phyloP scores from a whole-genome alignment of 1,284 basidiomycete genomes.

The Sanghuangporus sanghuang region DNA sequence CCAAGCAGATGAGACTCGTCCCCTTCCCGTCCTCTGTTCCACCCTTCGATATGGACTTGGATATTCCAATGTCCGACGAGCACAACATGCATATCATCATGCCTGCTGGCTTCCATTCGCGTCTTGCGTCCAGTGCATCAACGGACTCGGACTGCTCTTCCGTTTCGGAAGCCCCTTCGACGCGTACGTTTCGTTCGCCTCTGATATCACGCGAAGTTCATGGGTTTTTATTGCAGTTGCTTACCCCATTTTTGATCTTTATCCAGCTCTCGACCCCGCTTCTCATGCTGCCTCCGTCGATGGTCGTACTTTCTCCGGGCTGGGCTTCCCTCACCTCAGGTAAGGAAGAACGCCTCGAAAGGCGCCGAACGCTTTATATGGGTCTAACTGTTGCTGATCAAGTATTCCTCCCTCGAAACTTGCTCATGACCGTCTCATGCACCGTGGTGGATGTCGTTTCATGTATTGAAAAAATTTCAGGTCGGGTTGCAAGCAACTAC shows the following conservation, averaged over 20 bases:
- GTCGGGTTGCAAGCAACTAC: slow-evolving; percentile 69
- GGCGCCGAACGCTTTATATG: not conserved
- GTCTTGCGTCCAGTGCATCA: slow-evolving; percentile 61
- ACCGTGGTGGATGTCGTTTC: slow-evolving; percentile 10
- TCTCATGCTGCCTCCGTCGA: slow-evolving; percentile 34
- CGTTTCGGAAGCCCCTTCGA: slow-evolving; percentile 31
- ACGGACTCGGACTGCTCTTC: slow-evolving; percentile 42
- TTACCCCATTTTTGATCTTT: slow-evolving; percentile 60
- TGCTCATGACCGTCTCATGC: slow-evolving; percentile 4
- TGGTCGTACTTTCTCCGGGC: slow-evolving; percentile 54
- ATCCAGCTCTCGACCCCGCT: slow-evolving; percentile 45
- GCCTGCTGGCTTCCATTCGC: slow-evolving; percentile 52
- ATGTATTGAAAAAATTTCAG: slow-evolving; percentile 32
- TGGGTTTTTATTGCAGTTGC: slow-evolving; percentile 34
- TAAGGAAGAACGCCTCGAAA: slow-evolving; percentile 33
- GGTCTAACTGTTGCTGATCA: slow-evolving; percentile 3
- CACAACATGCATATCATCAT: slow-evolving; percentile 33
- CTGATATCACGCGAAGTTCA: slow-evolving; percentile 17
- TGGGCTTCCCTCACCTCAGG: slow-evolving; percentile 61
- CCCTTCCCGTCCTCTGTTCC: slow-evolving; percentile 60
- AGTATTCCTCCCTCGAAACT: slow-evolving; percentile 21
- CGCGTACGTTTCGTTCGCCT: slow-evolving; percentile 24
- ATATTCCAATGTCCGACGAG: slow-evolving; percentile 56
- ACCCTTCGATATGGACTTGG: slow-evolving; percentile 68
- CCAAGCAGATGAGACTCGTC: slow-evolving; percentile 67